These are phyloP conservation scores for Chlamydomonas reinhardtii DNA, from an alignment of 163 green algal species.

Conservation along the genomic window DNA sequence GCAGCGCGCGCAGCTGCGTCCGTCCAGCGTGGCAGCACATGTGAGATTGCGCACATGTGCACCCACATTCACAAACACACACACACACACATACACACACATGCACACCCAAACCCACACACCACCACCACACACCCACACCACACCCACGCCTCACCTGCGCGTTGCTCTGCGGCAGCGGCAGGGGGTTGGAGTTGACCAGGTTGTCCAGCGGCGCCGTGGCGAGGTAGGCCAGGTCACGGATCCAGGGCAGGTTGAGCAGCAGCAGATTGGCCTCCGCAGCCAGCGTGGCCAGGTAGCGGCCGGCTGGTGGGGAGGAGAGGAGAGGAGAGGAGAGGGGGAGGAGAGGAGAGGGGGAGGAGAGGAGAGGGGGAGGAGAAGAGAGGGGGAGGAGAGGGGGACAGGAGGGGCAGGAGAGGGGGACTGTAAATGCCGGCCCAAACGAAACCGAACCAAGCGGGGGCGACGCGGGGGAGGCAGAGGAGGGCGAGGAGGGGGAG, in stretches of 20 bases:
- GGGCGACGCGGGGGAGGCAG: too few relatives aligned
- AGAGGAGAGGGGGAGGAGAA: background rate
- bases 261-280: conserved; percentile 3
- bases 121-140: background rate
- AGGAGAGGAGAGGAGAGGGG: background rate
- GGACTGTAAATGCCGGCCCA: too few relatives aligned
- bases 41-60: background rate
- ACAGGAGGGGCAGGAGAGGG: too few relatives aligned
- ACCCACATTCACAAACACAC: background rate
- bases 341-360: background rate
- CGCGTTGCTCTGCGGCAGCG: conserved; percentile 22
- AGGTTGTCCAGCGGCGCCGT: conserved; percentile 40
- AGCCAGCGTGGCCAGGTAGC: conserved; percentile 34
- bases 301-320: background rate
- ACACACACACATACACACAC: background rate
- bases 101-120: background rate
- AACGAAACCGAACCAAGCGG: too few relatives aligned
- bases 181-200: conserved; percentile 46
- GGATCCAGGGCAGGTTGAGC: conserved; percentile 23
- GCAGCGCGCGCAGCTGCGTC: conserved; percentile 21
- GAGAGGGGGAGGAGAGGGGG: too few relatives aligned
- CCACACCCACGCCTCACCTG: background rate
- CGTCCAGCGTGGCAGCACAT: background rate
- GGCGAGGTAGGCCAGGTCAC: conserved; percentile 32
- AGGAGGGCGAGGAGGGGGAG: too few relatives aligned